phyloP scores from a whole-genome alignment of 2,329 filamentous ascomycete genomes.

The Colletotrichum gloeosporioides region DNA sequence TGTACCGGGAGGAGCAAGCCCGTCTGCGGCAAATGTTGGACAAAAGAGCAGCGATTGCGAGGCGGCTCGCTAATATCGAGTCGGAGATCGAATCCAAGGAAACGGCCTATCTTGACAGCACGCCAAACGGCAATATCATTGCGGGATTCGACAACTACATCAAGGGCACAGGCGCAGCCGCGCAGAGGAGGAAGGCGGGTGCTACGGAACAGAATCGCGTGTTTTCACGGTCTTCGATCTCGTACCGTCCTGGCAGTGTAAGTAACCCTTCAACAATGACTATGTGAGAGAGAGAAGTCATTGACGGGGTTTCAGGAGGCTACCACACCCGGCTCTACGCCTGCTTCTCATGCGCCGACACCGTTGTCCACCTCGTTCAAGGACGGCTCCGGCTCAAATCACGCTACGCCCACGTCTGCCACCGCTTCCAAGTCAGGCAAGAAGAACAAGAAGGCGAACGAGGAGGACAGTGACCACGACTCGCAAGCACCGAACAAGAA shows the following conservation, averaged over 20 bases:
- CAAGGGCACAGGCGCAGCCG: conserved; percentile 77
- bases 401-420: conserved; percentile 61
- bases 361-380: conserved; percentile 61
- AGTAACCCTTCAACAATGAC: background rate
- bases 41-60: conserved; percentile 37
- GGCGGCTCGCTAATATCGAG: conserved; percentile 57
- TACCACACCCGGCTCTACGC: conserved; percentile 49
- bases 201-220: conserved; percentile 75
- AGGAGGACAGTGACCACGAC: conserved; percentile 64
- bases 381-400: conserved; percentile 49
- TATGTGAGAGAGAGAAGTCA: background rate
- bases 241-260: conserved; percentile 51
- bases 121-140: conserved; percentile 91
- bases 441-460: conserved; percentile 58
- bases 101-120: conserved; percentile 88
- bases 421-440: conserved; percentile 48
- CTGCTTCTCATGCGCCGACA: conserved; percentile 55
- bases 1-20: conserved; percentile 57
- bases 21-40: conserved; percentile 54
- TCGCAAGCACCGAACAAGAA: conserved; percentile 58
- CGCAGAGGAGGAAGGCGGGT: conserved; percentile 68
- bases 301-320: conserved; percentile 38
- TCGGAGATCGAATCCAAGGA: conserved; percentile 86
- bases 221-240: conserved; percentile 71
- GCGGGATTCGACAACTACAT: conserved; percentile 98